Percentiles rank a stretch among this genome's conserved stretches.
Conservation (phyloP, 225 moss, liverwort and hornwort species). For the Polytrichum formosum region DNA sequence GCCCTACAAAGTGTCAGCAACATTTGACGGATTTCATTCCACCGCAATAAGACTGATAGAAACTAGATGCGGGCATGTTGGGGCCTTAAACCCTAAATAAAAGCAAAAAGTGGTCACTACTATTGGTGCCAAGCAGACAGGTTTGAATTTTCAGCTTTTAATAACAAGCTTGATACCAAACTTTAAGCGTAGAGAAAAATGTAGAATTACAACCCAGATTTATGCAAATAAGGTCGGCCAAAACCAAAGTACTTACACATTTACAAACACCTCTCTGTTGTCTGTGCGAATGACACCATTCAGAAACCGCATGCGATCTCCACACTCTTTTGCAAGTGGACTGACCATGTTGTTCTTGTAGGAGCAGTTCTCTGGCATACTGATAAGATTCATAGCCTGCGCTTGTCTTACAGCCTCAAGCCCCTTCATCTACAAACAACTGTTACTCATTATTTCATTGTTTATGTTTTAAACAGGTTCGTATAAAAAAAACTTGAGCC, state of each 20-base stretch:
- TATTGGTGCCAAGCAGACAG: too few species aligned
- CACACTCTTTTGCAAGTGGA: constrained; percentile 3
- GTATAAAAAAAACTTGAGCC: background rate
- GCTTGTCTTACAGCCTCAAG: background rate
- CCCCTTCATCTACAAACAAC: constrained; percentile 1
- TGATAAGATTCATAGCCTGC: background rate
- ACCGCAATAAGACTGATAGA: too few species aligned
- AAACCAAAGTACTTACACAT: background rate
- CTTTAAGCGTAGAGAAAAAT: too few species aligned
- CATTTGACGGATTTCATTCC: too few species aligned
- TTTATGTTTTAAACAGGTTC: background rate
- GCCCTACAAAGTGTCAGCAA: too few species aligned
- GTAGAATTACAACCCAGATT: too few species aligned
- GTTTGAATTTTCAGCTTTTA: too few species aligned
- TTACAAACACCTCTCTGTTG: background rate
- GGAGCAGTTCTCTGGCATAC: background rate
- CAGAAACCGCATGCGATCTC: constrained; percentile 1
- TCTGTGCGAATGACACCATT: background rate
- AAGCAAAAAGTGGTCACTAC: too few species aligned
- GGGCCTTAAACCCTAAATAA: too few species aligned
- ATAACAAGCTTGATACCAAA: too few species aligned
- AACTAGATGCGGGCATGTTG: too few species aligned
- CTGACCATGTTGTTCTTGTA: background rate
- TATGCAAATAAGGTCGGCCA: too few species aligned
- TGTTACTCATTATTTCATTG: background rate